Conservation (phyloP, 2,329 filamentous ascomycete genomes). For the Pseudogymnoascus sp. region DNA sequence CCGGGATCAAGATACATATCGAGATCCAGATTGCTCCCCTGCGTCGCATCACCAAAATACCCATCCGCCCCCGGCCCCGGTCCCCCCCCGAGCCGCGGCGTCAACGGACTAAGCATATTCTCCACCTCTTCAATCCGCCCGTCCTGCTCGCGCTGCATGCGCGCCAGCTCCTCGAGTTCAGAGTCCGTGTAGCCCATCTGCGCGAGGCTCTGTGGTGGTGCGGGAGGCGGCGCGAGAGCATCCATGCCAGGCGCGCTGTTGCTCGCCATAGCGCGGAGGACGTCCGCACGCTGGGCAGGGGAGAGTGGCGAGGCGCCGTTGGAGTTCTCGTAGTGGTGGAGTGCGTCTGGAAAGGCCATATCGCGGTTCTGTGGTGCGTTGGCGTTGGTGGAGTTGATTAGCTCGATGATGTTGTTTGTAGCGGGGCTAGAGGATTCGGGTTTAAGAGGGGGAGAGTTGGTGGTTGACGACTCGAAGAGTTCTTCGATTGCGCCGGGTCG, state of each 20-base stretch:
- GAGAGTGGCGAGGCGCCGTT: constrained; percentile 51
- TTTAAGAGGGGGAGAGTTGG: constrained; percentile 45
- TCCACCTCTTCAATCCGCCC: constrained; percentile 69
- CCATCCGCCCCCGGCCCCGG: constrained; percentile 65
- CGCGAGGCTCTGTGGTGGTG: constrained; percentile 47
- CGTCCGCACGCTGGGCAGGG: constrained; percentile 52
- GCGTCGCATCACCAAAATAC: constrained; percentile 30
- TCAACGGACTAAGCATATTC: constrained; percentile 69
- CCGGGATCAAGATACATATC: constrained; percentile 44
- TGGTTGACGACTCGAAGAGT: constrained; percentile 46
- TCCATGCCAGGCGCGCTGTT: constrained; percentile 26
- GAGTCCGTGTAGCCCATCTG: constrained; percentile 63
- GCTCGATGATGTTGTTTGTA: constrained; percentile 50
- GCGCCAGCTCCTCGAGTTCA: constrained; percentile 72
- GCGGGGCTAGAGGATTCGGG: constrained; percentile 44
- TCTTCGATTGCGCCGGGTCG: constrained; percentile 55
- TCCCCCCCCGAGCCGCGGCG: constrained; percentile 56
- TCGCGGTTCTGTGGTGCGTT: constrained; percentile 34
- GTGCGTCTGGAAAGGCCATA: constrained; percentile 49
- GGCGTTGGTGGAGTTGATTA: constrained; percentile 60
- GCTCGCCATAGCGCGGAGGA: constrained; percentile 55
- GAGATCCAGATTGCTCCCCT: constrained; percentile 39
- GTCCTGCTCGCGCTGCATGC: constrained; percentile 73
- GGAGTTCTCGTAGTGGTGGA: constrained; percentile 30
- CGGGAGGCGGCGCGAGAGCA: constrained; percentile 29